Conservation (phyloP, 108 stramenopile species). For the Cyclostephanos tholiformis region DNA sequence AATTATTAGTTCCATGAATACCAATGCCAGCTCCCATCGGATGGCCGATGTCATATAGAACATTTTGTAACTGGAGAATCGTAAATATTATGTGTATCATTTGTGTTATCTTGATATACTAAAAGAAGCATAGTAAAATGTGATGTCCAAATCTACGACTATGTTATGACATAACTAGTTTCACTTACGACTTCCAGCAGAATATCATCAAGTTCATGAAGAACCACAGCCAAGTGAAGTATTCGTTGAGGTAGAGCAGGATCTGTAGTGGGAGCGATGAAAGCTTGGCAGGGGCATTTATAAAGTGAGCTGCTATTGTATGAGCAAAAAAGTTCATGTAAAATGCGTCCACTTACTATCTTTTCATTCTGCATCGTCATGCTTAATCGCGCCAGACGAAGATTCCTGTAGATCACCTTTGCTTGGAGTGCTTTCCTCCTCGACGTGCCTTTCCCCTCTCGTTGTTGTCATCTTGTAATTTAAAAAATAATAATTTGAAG, state of each 20-base stretch:
- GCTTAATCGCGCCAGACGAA: too few species aligned
- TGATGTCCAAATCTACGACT: neutral
- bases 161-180: neutral
- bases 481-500: too few species aligned
- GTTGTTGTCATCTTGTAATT: too few species aligned
- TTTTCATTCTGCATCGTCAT: conserved; percentile 13
- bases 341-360: conserved; percentile 9
- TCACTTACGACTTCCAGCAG: conserved; percentile 55
- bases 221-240: conserved; percentile 56
- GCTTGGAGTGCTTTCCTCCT: too few species aligned
- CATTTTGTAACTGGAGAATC: conserved; percentile 24
- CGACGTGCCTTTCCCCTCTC: too few species aligned
- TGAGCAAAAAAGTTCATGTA: neutral
- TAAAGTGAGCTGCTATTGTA: neutral
- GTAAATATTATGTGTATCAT: neutral
- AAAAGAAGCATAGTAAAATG: neutral
- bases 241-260: conserved; percentile 62
- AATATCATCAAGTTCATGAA: conserved; percentile 52
- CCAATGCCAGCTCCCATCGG: conserved; percentile 51
- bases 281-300: conserved; percentile 16
- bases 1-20: conserved; percentile 53
- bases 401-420: neutral
- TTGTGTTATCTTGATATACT: neutral
- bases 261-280: conserved; percentile 64
- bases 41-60: conserved; percentile 39